Evolutionary conservation across 495 filamentous ascomycete species (phyloP).

Genomic region (Staphylotrichum tortipilum): DNA sequence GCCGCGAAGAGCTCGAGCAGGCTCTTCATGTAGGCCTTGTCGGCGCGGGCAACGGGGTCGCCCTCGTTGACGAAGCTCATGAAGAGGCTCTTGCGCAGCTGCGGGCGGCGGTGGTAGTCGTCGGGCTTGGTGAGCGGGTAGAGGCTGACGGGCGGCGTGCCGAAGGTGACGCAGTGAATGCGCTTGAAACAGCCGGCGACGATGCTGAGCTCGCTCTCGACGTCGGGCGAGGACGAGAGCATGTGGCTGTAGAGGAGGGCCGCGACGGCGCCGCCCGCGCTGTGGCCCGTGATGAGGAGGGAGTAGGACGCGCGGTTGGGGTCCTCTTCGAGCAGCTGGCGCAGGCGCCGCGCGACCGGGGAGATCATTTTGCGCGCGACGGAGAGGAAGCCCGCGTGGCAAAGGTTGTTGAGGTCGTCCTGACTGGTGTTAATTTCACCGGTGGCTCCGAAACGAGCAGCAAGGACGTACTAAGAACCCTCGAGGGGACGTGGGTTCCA

Average conservation of each 20-base stretch:
- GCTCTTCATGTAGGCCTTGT: constrained; percentile 61
- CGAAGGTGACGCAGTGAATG: constrained; percentile 76
- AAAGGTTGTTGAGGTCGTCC: constrained; percentile 67
- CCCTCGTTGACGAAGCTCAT: constrained; percentile 75
- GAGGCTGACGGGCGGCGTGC: constrained; percentile 65
- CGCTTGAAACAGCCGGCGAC: constrained; percentile 63
- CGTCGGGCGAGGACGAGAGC: constrained; percentile 46
- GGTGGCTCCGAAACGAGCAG: not conserved
- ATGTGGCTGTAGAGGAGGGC: constrained; percentile 71
- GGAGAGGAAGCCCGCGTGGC: constrained; percentile 67
- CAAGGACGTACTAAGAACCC: constrained; percentile 51
- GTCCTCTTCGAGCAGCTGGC: constrained; percentile 58
- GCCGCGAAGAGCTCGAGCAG: constrained; percentile 61
- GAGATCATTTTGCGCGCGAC: constrained; percentile 68
- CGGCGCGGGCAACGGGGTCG: constrained; percentile 68
- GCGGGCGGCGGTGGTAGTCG: constrained; percentile 18
- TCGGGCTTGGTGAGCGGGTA: constrained; percentile 54
- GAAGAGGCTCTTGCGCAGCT: constrained; percentile 57
- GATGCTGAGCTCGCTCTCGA: constrained; percentile 55
- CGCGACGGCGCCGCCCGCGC: constrained; percentile 74
- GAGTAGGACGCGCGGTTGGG: constrained; percentile 57
- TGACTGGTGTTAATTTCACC: constrained; percentile 17
- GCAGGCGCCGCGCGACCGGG: constrained; percentile 59
- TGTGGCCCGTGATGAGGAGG: constrained; percentile 75
- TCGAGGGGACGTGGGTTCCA: constrained; percentile 49